Conservation (phyloP, 2,329 filamentous ascomycete genomes). For the Fusarium pseudonygamai region DNA sequence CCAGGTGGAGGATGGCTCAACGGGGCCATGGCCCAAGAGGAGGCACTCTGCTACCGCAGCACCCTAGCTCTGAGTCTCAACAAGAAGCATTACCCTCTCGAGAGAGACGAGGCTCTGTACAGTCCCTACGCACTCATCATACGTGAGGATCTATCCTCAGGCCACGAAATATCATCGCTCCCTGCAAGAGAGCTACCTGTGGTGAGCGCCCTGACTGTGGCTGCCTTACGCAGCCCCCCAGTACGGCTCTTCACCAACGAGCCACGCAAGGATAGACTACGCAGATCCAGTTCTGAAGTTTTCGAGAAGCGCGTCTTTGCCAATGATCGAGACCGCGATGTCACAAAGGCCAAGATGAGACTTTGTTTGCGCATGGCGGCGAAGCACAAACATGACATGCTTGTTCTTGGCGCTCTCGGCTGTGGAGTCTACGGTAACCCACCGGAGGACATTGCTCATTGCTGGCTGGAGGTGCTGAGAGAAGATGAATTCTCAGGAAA, state of each 20-base stretch:
- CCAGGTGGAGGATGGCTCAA: neutral
- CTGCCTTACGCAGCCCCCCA: neutral
- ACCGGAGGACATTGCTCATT: fast-evolving
- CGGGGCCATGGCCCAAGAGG: fast-evolving
- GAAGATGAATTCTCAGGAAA: neutral
- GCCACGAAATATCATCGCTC: neutral
- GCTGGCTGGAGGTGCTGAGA: neutral
- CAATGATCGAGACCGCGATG: neutral
- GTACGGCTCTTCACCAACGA: neutral
- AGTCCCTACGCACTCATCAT: neutral
- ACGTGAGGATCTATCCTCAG: neutral
- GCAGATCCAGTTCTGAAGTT: neutral
- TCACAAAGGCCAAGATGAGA: neutral
- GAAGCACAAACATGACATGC: neutral
- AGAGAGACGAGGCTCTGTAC: neutral
- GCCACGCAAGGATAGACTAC: neutral
- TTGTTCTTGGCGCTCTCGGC: neutral
- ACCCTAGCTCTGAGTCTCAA: fast-evolving
- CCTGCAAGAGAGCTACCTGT: neutral
- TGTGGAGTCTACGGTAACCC: neutral
- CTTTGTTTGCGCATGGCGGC: neutral
- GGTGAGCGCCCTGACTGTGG: neutral
- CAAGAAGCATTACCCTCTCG: neutral
- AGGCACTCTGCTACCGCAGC: neutral
- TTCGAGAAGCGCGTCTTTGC: neutral